These are phyloP conservation scores for Fomitopsis betulina DNA, from an alignment of 1,284 basidiomycete genomes.

Conservation along the genomic window DNA sequence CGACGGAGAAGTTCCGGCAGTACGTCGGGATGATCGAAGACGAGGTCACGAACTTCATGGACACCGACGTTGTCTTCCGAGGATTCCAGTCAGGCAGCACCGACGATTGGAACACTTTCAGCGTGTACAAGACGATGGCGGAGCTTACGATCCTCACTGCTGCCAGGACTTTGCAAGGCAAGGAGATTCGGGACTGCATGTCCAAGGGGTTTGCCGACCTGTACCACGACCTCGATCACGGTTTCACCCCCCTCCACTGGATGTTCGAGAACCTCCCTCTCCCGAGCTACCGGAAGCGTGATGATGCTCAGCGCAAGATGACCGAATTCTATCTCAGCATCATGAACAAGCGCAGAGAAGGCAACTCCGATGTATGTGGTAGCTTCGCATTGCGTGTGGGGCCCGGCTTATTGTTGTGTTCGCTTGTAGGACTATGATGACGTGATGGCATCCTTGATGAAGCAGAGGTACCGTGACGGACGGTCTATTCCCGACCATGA, in stretches of 20 bases:
- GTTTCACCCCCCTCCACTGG: constrained; percentile 91
- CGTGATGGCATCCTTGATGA: constrained; percentile 89
- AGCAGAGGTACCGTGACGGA: constrained; percentile 87
- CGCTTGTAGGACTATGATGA: constrained; percentile 70
- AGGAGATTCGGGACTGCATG: constrained; percentile 78
- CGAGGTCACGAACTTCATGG: constrained; percentile 75
- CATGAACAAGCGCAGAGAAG: constrained; percentile 70
- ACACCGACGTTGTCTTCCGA: constrained; percentile 56
- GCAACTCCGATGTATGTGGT: constrained; percentile 38
- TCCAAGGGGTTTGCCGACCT: constrained; percentile 85
- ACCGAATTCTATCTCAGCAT: constrained; percentile 91
- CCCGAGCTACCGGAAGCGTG: constrained; percentile 84
- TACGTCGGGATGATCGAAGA: constrained; percentile 91
- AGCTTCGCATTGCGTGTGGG: not conserved
- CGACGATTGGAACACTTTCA: constrained; percentile 72
- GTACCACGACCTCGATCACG: constrained; percentile 90
- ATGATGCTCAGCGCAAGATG: constrained; percentile 92
- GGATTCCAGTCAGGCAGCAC: constrained; percentile 57
- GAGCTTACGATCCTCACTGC: constrained; percentile 97
- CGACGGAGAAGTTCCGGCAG: constrained; percentile 85
- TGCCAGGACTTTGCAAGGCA: constrained; percentile 88
- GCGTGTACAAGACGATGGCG: constrained; percentile 72
- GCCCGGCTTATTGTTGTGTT: not conserved
- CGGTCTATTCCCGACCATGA: constrained; percentile 80
- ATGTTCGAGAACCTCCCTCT: constrained; percentile 93